phyloP scores from a whole-genome alignment of 768 basidiomycete genomes.

The Hericium rajendrae region DNA sequence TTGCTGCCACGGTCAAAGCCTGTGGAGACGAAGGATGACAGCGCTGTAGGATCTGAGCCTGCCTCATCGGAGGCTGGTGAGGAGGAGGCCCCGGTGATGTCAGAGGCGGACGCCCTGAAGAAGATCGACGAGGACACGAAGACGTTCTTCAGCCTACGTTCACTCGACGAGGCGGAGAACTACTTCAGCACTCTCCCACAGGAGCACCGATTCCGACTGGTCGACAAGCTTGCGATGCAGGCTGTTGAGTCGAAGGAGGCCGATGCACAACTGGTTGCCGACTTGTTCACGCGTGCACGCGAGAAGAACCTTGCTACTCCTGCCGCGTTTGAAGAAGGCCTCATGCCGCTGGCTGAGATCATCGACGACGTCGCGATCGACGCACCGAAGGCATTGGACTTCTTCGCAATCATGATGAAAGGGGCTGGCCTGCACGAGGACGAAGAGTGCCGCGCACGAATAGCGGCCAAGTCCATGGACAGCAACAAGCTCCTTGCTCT shows the following conservation, averaged over 20 bases:
- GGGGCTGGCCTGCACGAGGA: conserved; percentile 53
- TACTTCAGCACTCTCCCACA: conserved; percentile 73
- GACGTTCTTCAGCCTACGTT: conserved; percentile 80
- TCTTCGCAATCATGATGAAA: conserved; percentile 67
- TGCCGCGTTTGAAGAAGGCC: conserved; percentile 65
- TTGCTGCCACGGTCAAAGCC: conserved; percentile 76
- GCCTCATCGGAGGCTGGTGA: conserved; percentile 43
- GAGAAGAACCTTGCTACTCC: conserved; percentile 50
- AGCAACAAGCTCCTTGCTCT: conserved; percentile 42
- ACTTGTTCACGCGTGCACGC: conserved; percentile 57
- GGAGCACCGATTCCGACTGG: conserved; percentile 51
- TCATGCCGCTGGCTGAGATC: conserved; percentile 57
- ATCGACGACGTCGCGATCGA: conserved; percentile 88
- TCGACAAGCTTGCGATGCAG: conserved; percentile 63
- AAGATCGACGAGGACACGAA: conserved; percentile 76
- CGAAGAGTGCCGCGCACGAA: conserved; percentile 42
- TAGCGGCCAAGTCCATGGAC: conserved; percentile 55
- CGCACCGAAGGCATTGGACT: conserved; percentile 74
- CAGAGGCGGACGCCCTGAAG: conserved; percentile 55
- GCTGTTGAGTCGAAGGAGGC: conserved; percentile 78
- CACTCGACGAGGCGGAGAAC: conserved; percentile 76
- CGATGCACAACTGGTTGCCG: conserved; percentile 68
- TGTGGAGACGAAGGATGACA: conserved; percentile 25
- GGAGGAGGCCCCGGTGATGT: conserved; percentile 34
- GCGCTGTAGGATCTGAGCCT: conserved; percentile 42